Evolutionary conservation across 805 yeast species (phyloP), one percentile per base, ranked within the genome.

Genomic region (Myxozyma nipponensis): DNA sequence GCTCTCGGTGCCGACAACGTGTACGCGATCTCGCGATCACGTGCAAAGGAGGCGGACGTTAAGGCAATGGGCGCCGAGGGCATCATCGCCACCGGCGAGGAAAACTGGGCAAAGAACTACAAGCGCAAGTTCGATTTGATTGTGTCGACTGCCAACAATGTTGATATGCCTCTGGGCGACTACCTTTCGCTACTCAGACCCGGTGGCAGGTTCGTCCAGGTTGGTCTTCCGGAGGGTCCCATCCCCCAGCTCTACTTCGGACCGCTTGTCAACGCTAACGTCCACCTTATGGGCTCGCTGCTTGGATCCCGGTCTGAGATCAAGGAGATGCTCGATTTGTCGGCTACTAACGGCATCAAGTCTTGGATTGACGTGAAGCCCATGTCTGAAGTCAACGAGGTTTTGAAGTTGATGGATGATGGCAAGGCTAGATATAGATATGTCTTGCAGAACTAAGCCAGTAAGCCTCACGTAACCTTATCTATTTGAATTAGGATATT

Each of bases 261-360:
- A 19, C 56, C 58, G n/a, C 47, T 60, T 18, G 43, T 60, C 42
- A 42, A 10, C 42, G 22, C 7, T 37, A 55, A 54, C 45, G 48
- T 57, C 26, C 26, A 22, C 44, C 25, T 60, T n/a, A 21, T 82
- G 46, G 73, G 83, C 7, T 81, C 88, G 10, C 72, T 73, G 51
- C 69, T 70, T 77, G 66, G 93, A 81, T 75, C 83, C 42, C 79
- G 81, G 65, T 66, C 66, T 44, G 90, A 84, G 69, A 83, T 84
- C 60, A 64, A 72, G 41, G 84, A 82, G 57, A 77, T 86, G 81
- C 73, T 86, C 59, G 71, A 79, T 40, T 64, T 85, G 55, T 85
- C 89, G 19, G 78, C 77, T 19, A 74, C 80, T 59, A 73, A 81
- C 26, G 52, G 59, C 37, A 46, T 60, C 44, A 53, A 49, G 52